phyloP scores from a whole-genome alignment of 2,329 filamentous ascomycete species.

The Colletotrichum spinosum region DNA sequence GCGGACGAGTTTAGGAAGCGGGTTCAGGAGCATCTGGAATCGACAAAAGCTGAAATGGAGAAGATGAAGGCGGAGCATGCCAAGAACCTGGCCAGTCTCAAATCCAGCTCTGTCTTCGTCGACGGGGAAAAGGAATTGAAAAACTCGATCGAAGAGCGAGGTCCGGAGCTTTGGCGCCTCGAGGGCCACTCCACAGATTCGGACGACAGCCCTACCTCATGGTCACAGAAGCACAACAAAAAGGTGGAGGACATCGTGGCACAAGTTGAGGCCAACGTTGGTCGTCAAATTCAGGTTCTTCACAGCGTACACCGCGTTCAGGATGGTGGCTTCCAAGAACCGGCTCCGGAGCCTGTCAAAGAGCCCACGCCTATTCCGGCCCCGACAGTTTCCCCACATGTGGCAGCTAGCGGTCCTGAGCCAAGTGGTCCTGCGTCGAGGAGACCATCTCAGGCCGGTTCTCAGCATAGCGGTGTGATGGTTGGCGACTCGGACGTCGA shows the following conservation, averaged over 20 bases:
- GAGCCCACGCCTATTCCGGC: constrained; percentile 44
- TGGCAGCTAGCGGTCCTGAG: constrained; percentile 38
- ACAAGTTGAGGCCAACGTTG: constrained; percentile 78
- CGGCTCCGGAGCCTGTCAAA: constrained; percentile 56
- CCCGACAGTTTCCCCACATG: constrained; percentile 22
- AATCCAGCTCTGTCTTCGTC: constrained; percentile 75
- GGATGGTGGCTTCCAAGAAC: constrained; percentile 80
- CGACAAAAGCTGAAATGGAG: constrained; percentile 84
- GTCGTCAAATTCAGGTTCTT: constrained; percentile 73
- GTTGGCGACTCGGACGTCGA: constrained; percentile 72
- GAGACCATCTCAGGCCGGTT: constrained; percentile 65
- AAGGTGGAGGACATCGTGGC: constrained; percentile 79
- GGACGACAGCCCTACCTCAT: constrained; percentile 53
- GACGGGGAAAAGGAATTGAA: constrained; percentile 82
- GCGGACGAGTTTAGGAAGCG: constrained; percentile 87
- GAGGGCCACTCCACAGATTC: constrained; percentile 64
- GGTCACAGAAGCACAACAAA: constrained; percentile 58
- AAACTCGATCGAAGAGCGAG: constrained; percentile 69
- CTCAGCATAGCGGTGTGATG: constrained; percentile 66
- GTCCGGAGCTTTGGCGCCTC: constrained; percentile 71
- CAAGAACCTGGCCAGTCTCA: constrained; percentile 79
- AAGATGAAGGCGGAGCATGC: constrained; percentile 85
- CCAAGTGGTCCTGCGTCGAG: constrained; percentile 54
- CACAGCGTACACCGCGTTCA: constrained; percentile 78
- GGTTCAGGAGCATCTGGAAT: constrained; percentile 76